These are phyloP conservation scores for Domatiomyces globalis DNA, from an alignment of 2,329 filamentous ascomycete species.

Conservation along the genomic window DNA sequence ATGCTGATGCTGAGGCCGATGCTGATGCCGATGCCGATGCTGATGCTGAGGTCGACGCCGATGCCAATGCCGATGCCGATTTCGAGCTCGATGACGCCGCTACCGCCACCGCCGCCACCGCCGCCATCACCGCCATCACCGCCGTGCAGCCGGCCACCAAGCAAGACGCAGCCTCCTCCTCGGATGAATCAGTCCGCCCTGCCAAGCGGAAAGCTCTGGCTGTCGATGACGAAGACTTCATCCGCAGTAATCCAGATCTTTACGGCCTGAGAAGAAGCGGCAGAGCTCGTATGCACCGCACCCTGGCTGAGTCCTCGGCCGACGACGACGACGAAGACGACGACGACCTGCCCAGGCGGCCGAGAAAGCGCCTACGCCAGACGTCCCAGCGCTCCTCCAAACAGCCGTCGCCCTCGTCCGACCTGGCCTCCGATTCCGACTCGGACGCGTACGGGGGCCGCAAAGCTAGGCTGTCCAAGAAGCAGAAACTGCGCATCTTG, in stretches of 20 bases:
- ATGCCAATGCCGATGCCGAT: conserved; percentile 44
- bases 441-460: conserved; percentile 64
- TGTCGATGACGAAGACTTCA: conserved; percentile 58
- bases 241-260: conserved; percentile 80
- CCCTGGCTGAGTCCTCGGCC: conserved; percentile 47
- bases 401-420: conserved; percentile 33
- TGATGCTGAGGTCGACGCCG: conserved; percentile 52
- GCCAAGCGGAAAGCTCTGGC: conserved; percentile 58
- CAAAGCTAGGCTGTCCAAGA: conserved; percentile 57
- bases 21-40: conserved; percentile 61
- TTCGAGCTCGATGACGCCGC: conserved; percentile 51
- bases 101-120: no score
- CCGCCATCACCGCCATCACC: conserved; percentile 14
- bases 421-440: conserved; percentile 42
- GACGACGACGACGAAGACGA: conserved; percentile 52
- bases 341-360: conserved; percentile 47
- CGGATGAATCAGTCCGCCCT: conserved; percentile 53
- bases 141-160: conserved; percentile 41
- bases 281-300: conserved; percentile 48
- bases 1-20: conserved; percentile 19
- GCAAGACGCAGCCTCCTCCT: conserved; percentile 42
- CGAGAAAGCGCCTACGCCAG: conserved; percentile 38
- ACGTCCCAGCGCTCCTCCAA: conserved; percentile 41
- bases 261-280: conserved; percentile 88
- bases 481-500: conserved; percentile 57